Evolutionary conservation across 2,329 filamentous ascomycete genomes (phyloP).

Genomic region (Fusarium chuoi): DNA sequence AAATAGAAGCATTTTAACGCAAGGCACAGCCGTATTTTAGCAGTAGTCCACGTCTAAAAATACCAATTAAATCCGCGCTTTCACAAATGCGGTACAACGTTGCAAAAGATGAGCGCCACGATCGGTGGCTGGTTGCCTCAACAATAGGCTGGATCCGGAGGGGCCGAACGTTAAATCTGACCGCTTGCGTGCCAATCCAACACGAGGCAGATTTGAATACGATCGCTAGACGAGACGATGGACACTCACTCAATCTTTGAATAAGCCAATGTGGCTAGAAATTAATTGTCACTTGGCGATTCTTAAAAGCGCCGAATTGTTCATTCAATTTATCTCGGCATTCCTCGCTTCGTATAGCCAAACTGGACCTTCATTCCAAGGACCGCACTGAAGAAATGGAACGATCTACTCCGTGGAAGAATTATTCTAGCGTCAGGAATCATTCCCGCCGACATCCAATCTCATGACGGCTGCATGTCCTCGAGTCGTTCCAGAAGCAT

Average conservation of each 20-base stretch:
- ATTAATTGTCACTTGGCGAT: neutral
- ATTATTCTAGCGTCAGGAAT: neutral
- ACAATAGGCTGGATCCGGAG: neutral
- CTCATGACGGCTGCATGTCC: constrained; percentile 27
- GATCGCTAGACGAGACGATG: neutral
- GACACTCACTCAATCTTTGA: neutral
- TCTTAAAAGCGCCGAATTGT: neutral
- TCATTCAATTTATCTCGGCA: neutral
- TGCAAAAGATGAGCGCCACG: constrained; percentile 1
- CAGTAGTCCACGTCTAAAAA: neutral
- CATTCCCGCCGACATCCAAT: neutral
- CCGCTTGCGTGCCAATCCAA: neutral
- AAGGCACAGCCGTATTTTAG: neutral
- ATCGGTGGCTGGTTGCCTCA: neutral
- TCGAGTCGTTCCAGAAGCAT: neutral
- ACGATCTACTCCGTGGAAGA: neutral
- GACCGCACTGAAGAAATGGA: accelerated
- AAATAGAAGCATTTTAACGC: neutral
- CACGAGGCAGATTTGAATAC: neutral
- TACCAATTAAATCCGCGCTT: neutral
- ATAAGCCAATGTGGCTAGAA: neutral
- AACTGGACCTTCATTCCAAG: neutral
- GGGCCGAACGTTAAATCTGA: neutral
- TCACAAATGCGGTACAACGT: neutral
- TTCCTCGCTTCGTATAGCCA: neutral